These are phyloP conservation scores for Carallia pectinifolia DNA, from an alignment of 345 rosid species.

Conservation along the genomic window DNA sequence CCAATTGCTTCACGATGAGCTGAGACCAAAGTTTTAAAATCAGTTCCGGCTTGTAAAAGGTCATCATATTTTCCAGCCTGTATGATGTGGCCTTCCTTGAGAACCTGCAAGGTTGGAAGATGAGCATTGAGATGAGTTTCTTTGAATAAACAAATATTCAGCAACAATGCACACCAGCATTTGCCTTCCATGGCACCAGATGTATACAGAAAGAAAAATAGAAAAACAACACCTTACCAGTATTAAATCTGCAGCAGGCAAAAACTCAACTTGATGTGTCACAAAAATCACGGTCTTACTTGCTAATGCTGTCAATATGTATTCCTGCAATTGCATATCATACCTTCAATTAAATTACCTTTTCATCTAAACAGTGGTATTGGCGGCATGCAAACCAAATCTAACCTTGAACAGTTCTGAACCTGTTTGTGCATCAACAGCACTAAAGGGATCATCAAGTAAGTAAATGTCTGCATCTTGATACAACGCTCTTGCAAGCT, in stretches of 20 bases:
- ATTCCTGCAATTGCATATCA: constrained; percentile 66
- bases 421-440: constrained; percentile 98
- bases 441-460: constrained; percentile 99
- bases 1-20: constrained; percentile 99
- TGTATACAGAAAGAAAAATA: constrained; percentile 19
- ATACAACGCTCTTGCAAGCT: constrained; percentile 98
- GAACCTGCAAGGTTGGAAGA: constrained; percentile 56
- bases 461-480: constrained; percentile 98
- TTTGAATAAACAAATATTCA: neutral
- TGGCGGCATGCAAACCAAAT: constrained; percentile 7
- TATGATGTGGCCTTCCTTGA: constrained; percentile 86
- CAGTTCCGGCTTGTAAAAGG: constrained; percentile 96
- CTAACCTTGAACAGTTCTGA: constrained; percentile 93
- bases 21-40: constrained; percentile 84
- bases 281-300: constrained; percentile 88
- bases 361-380: constrained; percentile 8
- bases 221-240: constrained; percentile 59
- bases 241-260: constrained; percentile 90
- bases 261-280: constrained; percentile 99
- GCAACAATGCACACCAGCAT: neutral
- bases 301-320: constrained; percentile 80
- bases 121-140: neutral
- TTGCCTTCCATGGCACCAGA: no score
- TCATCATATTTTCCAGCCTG: constrained; percentile 98
- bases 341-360: constrained; percentile 24